Base-by-base conservation (phyloP, 2,329 filamentous ascomycete species). In the Phialophora tarda region DNA sequence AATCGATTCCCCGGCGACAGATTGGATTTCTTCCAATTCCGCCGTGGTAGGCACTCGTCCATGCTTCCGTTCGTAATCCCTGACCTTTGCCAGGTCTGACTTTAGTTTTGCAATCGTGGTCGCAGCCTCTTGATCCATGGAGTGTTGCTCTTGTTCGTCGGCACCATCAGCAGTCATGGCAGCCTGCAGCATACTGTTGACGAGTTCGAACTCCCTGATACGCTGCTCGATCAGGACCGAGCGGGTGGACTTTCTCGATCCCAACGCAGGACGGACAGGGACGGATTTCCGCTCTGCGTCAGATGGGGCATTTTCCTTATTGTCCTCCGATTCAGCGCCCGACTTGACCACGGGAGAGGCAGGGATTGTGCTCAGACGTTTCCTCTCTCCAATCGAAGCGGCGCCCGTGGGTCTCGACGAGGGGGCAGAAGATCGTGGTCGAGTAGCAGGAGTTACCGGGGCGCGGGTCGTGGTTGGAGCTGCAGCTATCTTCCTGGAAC, bases 341-440 rank as follows among this genome's bases (percentile, higher is more conserved):
- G 73, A 67, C 64, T 77, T 77, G 11, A 73, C 68, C 12, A 73
- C 69, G n/a, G 73, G 71, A 7, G 75, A 72, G 4, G 73, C 70
- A 60, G 71, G 58, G 11, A 74, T 71, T 0, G 77, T 77, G 72
- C 78, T 80, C 63, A 78, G 65, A 38, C 78, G 73, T 69, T 77
- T 80, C 62, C 75, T 77, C 2, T 76, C 73, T 24, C 75, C 76
- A 0, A 71, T 1, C 6, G 71, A 71, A 66, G 21, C 69, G 50
- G 30, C 70, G 66, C 26, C 71, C 64, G n/a, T 62, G 12, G 71
- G 66, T 23, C 72, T 66, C 12, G 74, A 70, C 14, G 74, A 71
- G 11, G 74, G 64, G 7, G 69, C 59, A 23, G 68, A 62, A 23
- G 75, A 71, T 28, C 72, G 70, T 17, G 78, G 64, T 3, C 75